Conservation (phyloP, 768 basidiomycete species). For the Trametes meyenii region DNA sequence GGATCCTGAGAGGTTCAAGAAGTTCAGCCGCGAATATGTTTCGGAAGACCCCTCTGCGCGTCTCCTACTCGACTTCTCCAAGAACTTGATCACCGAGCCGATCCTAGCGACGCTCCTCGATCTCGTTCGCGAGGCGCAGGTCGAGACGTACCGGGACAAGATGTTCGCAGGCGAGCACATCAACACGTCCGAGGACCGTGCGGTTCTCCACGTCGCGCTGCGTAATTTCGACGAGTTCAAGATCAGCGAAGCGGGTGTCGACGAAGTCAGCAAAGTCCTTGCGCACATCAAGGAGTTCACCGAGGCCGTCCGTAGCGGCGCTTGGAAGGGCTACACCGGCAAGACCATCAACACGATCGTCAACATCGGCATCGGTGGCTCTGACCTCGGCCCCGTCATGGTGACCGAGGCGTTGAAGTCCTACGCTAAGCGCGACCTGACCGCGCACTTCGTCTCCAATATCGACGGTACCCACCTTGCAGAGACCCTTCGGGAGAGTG, state of each 20-base stretch:
- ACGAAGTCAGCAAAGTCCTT: conserved; percentile 82
- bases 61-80: conserved; percentile 94
- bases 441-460: conserved; percentile 91
- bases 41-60: conserved; percentile 71
- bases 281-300: conserved; percentile 92
- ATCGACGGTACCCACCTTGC: conserved; percentile 98
- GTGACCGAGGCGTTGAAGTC: conserved; percentile 96
- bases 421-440: conserved; percentile 88
- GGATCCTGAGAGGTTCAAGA: conserved; percentile 85
- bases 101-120: conserved; percentile 77
- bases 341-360: conserved; percentile 93
- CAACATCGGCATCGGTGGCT: conserved; percentile 99
- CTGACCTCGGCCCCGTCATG: conserved; percentile 98
- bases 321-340: conserved; percentile 97
- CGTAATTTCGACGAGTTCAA: conserved; percentile 78
- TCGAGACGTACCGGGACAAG: conserved; percentile 83
- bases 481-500: conserved; percentile 77
- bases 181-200: conserved; percentile 97
- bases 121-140: conserved; percentile 82
- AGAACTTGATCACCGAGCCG: conserved; percentile 90
- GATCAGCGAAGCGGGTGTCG: conserved; percentile 79
- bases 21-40: conserved; percentile 79
- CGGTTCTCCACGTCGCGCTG: conserved; percentile 93
- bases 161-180: conserved; percentile 98
- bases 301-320: conserved; percentile 79